phyloP scores from a whole-genome alignment of 2,329 filamentous ascomycete species.

The Stagonosporopsis cucurbitacearum region DNA sequence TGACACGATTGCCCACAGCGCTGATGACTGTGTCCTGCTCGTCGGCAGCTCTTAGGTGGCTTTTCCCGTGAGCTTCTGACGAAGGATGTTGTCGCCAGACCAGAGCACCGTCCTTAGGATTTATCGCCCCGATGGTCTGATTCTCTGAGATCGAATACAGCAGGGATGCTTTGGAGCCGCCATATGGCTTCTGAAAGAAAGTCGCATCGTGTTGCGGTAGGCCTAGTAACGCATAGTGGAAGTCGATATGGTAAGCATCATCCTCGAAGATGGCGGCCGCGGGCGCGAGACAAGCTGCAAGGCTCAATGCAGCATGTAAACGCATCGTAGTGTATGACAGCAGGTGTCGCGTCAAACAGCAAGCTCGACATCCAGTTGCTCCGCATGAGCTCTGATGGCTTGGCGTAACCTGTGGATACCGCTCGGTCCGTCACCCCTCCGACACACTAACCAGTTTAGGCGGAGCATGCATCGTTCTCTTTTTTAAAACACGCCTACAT shows the following conservation, averaged over 20 bases:
- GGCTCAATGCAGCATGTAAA: slow-evolving; percentile 43
- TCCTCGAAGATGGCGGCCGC: slow-evolving; percentile 80
- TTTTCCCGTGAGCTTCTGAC: slow-evolving; percentile 41
- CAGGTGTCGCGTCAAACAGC: slow-evolving; percentile 5
- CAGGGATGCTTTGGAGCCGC: slow-evolving; percentile 82
- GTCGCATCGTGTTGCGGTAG: slow-evolving; percentile 81
- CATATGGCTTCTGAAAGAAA: slow-evolving; percentile 90
- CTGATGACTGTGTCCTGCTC: slow-evolving; percentile 79
- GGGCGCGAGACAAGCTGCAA: slow-evolving; percentile 55
- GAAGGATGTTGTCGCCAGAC: slow-evolving; percentile 84
- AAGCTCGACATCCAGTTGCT: slow-evolving; percentile 10
- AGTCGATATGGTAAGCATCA: slow-evolving; percentile 91
- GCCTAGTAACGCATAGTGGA: slow-evolving; percentile 88
- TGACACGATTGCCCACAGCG: slow-evolving; percentile 72
- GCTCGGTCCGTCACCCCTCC: slow-evolving; percentile 1
- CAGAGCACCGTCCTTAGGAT: slow-evolving; percentile 81
- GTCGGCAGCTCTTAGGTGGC: slow-evolving; percentile 73
- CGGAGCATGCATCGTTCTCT: neutral
- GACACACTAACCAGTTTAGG: neutral
- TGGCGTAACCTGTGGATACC: neutral
- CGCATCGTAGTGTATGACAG: slow-evolving; percentile 43
- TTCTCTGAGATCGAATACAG: slow-evolving; percentile 91
- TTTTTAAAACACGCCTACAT: neutral
- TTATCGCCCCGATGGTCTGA: slow-evolving; percentile 82
- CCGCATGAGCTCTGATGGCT: slow-evolving; percentile 12